Conservation (phyloP, 495 filamentous ascomycete genomes). For the Astrothelium subdiscretum region DNA sequence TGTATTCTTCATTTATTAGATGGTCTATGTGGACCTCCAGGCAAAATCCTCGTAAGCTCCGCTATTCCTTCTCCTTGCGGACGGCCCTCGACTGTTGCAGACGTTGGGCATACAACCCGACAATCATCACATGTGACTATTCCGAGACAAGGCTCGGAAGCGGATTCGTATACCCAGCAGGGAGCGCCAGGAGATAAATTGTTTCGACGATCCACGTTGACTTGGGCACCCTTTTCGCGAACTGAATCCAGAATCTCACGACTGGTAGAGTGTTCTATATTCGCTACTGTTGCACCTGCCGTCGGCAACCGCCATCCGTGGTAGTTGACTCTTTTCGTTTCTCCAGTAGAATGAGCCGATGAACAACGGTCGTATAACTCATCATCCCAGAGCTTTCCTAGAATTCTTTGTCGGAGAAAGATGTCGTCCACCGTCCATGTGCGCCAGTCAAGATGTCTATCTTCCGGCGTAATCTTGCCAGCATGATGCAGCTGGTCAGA, state of each 20-base stretch:
- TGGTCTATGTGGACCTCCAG: neutral
- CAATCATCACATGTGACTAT: constrained; percentile 1
- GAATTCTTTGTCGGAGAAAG: constrained; percentile 35
- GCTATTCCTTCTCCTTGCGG: neutral
- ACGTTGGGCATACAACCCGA: constrained; percentile 1
- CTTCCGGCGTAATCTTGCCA: constrained; percentile 41
- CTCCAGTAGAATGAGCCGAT: neutral
- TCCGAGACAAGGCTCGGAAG: neutral
- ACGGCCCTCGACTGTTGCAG: constrained; percentile 6
- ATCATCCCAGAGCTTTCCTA: constrained; percentile 46
- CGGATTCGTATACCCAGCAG: neutral
- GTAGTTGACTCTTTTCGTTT: constrained; percentile 9
- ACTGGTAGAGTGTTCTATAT: too few species aligned
- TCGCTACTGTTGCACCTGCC: neutral
- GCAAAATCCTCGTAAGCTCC: neutral
- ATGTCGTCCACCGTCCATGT: constrained; percentile 39
- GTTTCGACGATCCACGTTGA: neutral
- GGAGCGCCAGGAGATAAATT: neutral
- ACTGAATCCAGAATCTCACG: too few species aligned
- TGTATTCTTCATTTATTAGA: neutral
- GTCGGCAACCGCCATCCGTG: constrained; percentile 7
- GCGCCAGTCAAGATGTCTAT: constrained; percentile 43
- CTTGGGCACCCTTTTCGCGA: too few species aligned
- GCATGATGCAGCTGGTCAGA: constrained; percentile 26
- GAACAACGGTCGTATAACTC: neutral